Evolutionary conservation across 768 basidiomycete species (phyloP), one percentile per base, ranked within the genome.

Genomic region (Boletus reticuloceps): DNA sequence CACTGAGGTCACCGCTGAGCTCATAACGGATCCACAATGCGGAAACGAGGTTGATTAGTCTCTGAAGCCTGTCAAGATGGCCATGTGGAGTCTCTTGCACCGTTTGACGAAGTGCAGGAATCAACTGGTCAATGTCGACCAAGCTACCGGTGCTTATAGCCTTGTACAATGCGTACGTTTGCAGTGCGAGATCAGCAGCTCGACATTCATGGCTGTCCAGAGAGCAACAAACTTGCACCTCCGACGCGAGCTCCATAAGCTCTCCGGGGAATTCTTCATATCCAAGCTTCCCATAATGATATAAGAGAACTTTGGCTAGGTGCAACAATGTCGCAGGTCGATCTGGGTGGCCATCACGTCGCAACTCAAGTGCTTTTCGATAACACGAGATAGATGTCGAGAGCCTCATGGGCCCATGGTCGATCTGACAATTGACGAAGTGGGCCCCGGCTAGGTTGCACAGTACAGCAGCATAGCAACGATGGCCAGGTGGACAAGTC

Each of bases 21-120:
- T 49, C 36, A 17, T 52, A 60, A 1, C 50, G 50, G 12, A 27
- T 10, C 46, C 22, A 38, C 32, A 65, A 57, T 19, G 58, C 51
- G 17, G 47, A 41, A 10, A 42, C 58, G 14, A 68, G 65, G 46
- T 59, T 65, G 48, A 7, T 51, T 6, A 61, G 25, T 16, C 29
- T 34, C n/a, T 9, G 19, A 14, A 42, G 22, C 38, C 36, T 53
- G 31, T 54, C 40, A 12, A 58, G 32, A 42, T 65, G 62, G 17
- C 36, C 39, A 1, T 32, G 25, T 2, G 46, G 51, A 41, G 13
- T 19, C 7, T 40, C 6, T 10, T 27, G 19, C 6, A 37, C 45
- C 2, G 38, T 22, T n/a, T 25, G 27, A 12, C 29, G 27, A 29
- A 51, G 29, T 9, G 4, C 7, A 7, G 34, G 22, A 14, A 50